Base-by-base conservation (phyloP, 371 early-diverging fungal genomes). In the Mortierella sp. region DNA sequence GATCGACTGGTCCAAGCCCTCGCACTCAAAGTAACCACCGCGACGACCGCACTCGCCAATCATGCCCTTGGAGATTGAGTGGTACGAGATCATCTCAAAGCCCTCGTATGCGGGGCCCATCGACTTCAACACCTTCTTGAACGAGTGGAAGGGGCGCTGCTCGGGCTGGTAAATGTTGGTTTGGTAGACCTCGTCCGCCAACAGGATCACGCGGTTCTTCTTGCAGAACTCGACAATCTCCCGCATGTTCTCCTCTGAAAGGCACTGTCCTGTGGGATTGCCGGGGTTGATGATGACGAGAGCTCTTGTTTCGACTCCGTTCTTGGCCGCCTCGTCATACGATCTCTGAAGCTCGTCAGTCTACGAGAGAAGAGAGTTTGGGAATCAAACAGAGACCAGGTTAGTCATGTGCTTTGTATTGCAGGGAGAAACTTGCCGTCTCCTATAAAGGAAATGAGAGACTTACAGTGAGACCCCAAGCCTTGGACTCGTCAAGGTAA, bases 131-230 rank as follows among this genome's bases (percentile, higher is more conserved):
- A 97, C 95, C 91, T 99, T 97, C 89, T 97, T 97, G 93, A 98
- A 98, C 72, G 98, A 97, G 86, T 95, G 94, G 89, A 98, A 99
- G 35, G 98, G 99, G 18, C 95, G 93, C 43, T 89, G 78, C 43
- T 91, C 89, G 32, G 96, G 95, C 56, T 89, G 84, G 89, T 98
- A 99, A 63, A 97, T 93, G 90, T 99, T 99, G 75, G 97, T 94
- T 91, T 99, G 99, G 87, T 99, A 99, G 21, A 99, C 99, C 87
- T 99, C 99, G 87, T 99, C 99, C 10, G 99, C 99, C 70, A 99
- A 83, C 38, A 99, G 83, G 24, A 98, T 94, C 32, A 99, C 88
- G 16, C 89, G 90, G 80, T 99, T 95, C 78, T 88, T 83, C 79
- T 95, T 90, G 89, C 97, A 97, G 87, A 99, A 97, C n/a, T 90